Evolutionary conservation across 345 rosid species (phyloP).

Genomic region (Camelina sativa): DNA sequence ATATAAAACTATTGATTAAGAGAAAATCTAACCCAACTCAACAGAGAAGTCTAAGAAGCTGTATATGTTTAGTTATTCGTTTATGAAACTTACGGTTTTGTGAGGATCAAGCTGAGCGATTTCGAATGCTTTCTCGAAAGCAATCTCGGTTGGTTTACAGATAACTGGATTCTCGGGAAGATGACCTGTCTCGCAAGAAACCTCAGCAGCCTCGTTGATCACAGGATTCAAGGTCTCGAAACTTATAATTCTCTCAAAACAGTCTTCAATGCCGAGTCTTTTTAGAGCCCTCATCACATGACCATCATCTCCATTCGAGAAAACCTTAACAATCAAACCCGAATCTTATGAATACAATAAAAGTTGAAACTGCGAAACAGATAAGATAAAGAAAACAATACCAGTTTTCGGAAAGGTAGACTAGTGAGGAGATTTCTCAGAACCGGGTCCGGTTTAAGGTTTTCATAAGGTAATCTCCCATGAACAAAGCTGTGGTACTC

Average conservation of each 20-base stretch:
- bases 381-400: slow-evolving; percentile 36
- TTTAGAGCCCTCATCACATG: slow-evolving; percentile 69
- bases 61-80: background rate
- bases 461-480: slow-evolving; percentile 81
- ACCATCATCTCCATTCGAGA: slow-evolving; percentile 81
- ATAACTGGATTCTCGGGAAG: slow-evolving; percentile 65
- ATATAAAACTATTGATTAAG: background rate
- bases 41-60: background rate
- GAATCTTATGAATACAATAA: background rate
- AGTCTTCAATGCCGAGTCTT: slow-evolving; percentile 82
- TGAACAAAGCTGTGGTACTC: slow-evolving; percentile 84
- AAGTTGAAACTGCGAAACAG: background rate
- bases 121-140: slow-evolving; percentile 66
- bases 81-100: slow-evolving; percentile 23
- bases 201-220: slow-evolving; percentile 40
- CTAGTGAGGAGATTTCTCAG: slow-evolving; percentile 66
- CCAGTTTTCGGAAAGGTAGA: slow-evolving; percentile 76
- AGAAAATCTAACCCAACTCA: background rate
- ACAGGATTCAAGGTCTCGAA: slow-evolving; percentile 84
- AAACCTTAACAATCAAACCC: slow-evolving; percentile 54
- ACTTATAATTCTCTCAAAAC: slow-evolving; percentile 90
- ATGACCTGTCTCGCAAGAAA: slow-evolving; percentile 4
- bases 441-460: slow-evolving; percentile 80
- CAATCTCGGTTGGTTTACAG: slow-evolving; percentile 76
- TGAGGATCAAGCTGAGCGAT: slow-evolving; percentile 68